These are phyloP conservation scores for Schizosaccharomyces lindneri DNA, from an alignment of 805 yeast genomes.

Conservation along the genomic window DNA sequence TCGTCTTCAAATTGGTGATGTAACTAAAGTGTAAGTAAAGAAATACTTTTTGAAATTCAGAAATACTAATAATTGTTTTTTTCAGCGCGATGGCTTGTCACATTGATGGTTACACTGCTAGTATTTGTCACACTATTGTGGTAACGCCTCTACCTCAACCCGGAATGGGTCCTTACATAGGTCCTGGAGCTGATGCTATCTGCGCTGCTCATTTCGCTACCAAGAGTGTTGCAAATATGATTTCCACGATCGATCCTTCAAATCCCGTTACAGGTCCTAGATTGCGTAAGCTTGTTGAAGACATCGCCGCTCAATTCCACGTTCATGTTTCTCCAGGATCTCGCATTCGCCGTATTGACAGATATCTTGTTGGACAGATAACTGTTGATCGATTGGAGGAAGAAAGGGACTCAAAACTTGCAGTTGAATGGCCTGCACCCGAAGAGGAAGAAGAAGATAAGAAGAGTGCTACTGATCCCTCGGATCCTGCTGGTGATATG, in stretches of 20 bases:
- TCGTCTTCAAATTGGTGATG: constrained; percentile 37
- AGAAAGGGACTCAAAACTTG: neutral
- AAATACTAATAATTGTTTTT: neutral
- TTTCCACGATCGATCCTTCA: constrained; percentile 14
- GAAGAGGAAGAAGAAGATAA: neutral
- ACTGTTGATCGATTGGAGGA: constrained; percentile 8
- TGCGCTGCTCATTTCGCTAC: constrained; percentile 76
- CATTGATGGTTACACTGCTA: constrained; percentile 82
- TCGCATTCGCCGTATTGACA: constrained; percentile 67
- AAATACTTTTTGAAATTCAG: neutral
- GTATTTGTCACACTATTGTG: constrained; percentile 48
- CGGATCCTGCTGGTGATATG: constrained; percentile 12
- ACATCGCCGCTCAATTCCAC: constrained; percentile 61
- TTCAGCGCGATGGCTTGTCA: constrained; percentile 50
- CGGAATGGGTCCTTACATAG: constrained; percentile 35
- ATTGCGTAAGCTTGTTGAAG: constrained; percentile 55
- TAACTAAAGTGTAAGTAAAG: constrained; percentile 32
- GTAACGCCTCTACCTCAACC: constrained; percentile 24
- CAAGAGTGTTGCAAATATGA: constrained; percentile 56
- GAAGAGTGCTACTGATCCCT: constrained; percentile 7
- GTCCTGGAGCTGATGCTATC: constrained; percentile 67
- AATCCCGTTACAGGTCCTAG: constrained; percentile 35
- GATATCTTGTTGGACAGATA: constrained; percentile 77
- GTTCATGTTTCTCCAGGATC: constrained; percentile 83
- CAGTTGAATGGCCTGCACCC: constrained; percentile 1